phyloP scores from a whole-genome alignment of 2,329 filamentous ascomycete species.

The Xylaria sp. region DNA sequence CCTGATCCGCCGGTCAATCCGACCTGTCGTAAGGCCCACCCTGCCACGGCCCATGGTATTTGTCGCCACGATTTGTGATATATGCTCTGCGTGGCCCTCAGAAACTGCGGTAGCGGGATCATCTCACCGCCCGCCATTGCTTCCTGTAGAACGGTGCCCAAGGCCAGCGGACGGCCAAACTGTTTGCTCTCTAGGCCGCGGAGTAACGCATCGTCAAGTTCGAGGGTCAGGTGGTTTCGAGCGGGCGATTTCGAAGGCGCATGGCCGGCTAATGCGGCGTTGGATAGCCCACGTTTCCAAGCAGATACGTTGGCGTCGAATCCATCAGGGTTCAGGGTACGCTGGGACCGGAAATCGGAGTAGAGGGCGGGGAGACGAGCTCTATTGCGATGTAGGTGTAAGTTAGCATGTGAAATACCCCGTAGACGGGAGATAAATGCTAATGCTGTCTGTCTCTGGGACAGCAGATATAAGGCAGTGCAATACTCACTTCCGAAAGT shows the following conservation, averaged over 20 bases:
- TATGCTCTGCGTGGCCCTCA: conserved; percentile 73
- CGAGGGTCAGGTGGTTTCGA: conserved; percentile 63
- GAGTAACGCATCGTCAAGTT: conserved; percentile 71
- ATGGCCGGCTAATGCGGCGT: conserved; percentile 72
- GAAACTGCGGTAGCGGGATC: conserved; percentile 76
- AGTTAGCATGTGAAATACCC: conserved; percentile 21
- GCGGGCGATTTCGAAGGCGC: conserved; percentile 56
- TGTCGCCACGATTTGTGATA: conserved; percentile 77
- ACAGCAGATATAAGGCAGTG: neutral
- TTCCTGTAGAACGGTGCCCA: conserved; percentile 82
- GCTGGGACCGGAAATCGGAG: conserved; percentile 83
- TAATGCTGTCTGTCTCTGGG: neutral
- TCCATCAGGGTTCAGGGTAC: conserved; percentile 83
- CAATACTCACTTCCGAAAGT: conserved; percentile 66
- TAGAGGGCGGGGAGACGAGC: conserved; percentile 86
- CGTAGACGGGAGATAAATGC: neutral
- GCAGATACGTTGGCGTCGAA: conserved; percentile 82
- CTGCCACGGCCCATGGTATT: conserved; percentile 75
- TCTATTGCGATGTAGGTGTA: conserved; percentile 56
- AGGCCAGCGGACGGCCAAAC: conserved; percentile 82
- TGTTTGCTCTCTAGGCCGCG: conserved; percentile 79
- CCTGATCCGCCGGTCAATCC: conserved; percentile 63
- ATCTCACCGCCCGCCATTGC: conserved; percentile 76
- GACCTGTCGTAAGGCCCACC: conserved; percentile 79
- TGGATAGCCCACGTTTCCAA: conserved; percentile 80